phyloP scores from a whole-genome alignment of 2,329 filamentous ascomycete species.

The Botrytis fabae region DNA sequence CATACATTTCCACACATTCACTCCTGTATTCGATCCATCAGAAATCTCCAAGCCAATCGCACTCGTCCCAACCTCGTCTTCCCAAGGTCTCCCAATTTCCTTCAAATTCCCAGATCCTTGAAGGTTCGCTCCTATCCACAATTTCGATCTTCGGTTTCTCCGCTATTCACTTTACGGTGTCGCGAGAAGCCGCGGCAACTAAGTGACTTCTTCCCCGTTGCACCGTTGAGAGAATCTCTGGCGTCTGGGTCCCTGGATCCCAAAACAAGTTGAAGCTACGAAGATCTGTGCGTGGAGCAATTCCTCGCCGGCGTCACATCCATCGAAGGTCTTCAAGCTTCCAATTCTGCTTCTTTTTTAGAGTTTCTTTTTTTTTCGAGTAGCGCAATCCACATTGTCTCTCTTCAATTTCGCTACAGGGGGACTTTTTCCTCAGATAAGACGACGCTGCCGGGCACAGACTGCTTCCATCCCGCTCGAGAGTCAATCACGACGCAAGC shows the following conservation, averaged over 20 bases:
- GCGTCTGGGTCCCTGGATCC: not conserved
- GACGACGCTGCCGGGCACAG: not conserved
- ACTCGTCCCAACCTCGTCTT: not conserved
- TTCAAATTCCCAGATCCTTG: slow-evolving; percentile 12
- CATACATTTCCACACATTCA: not conserved
- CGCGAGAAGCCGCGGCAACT: slow-evolving; percentile 8
- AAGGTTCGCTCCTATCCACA: not conserved
- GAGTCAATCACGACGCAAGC: not conserved
- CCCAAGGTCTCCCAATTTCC: slow-evolving; percentile 12
- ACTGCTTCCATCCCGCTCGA: slow-evolving; percentile 2
- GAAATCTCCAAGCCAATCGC: not conserved
- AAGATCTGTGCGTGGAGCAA: slow-evolving; percentile 7
- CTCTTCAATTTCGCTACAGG: slow-evolving; percentile 22
- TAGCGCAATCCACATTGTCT: slow-evolving; percentile 9
- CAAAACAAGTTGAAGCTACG: not conserved
- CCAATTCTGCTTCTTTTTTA: not conserved
- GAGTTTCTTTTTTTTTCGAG: not conserved
- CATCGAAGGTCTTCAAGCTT: not conserved
- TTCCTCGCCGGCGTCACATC: not conserved
- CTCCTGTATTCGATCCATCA: not conserved
- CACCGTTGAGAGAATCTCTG: slow-evolving; percentile 1
- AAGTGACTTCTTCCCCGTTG: slow-evolving; percentile 12
- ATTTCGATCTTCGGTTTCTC: slow-evolving; percentile 13
- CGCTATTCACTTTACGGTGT: slow-evolving; percentile 18
- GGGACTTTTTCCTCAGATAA: not conserved